Evolutionary conservation across 257 asterid species (phyloP).

Genomic region (Solanum chilense): DNA sequence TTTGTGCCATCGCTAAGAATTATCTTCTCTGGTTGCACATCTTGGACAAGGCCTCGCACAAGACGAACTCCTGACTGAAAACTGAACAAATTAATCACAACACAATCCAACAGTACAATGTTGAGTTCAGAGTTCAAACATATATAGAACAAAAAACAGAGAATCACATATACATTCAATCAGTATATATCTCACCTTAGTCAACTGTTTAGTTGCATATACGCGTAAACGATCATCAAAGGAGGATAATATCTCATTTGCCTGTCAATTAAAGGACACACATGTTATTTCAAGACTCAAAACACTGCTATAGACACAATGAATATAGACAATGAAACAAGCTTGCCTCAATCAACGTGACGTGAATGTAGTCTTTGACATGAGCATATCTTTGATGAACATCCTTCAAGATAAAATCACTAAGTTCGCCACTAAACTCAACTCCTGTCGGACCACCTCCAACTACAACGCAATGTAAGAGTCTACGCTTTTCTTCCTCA

Average conservation of each 20-base stretch:
- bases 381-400: slow-evolving; percentile 82
- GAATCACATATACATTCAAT: not conserved
- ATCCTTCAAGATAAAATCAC: slow-evolving; percentile 85
- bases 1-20: slow-evolving; percentile 68
- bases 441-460: slow-evolving; percentile 99
- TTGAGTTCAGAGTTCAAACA: not conserved
- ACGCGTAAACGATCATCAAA: slow-evolving; percentile 83
- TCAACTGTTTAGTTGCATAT: slow-evolving; percentile 81
- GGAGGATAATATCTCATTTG: slow-evolving; percentile 87
- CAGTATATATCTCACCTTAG: slow-evolving; percentile 45
- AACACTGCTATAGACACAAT: not conserved
- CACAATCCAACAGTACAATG: not conserved
- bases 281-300: not conserved
- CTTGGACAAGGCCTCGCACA: slow-evolving; percentile 81
- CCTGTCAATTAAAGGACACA: slow-evolving; percentile 37
- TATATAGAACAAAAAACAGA: not conserved
- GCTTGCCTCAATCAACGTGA: slow-evolving; percentile 80
- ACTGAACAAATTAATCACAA: slow-evolving; percentile 18
- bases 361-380: slow-evolving; percentile 83
- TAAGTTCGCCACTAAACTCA: slow-evolving; percentile 95
- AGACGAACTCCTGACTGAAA: slow-evolving; percentile 95
- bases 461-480: slow-evolving; percentile 90
- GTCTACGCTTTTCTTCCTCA: slow-evolving; percentile 82
- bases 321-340: not conserved
- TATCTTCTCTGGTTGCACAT: slow-evolving; percentile 72